Evolutionary conservation across 768 basidiomycete species (phyloP).

Genomic region (Tylopilus felleus): DNA sequence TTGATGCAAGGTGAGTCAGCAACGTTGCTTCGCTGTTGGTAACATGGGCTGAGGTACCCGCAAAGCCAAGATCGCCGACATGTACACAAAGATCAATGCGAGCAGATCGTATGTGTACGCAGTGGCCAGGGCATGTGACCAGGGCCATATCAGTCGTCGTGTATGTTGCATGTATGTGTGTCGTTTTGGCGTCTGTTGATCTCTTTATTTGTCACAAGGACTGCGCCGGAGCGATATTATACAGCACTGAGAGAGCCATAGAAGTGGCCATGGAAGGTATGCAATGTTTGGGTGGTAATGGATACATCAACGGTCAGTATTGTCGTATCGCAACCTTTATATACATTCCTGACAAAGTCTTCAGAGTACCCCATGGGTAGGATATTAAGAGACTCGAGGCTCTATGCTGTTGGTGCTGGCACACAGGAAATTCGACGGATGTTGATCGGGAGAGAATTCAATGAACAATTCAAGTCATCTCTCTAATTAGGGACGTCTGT

Average conservation of each 20-base stretch:
- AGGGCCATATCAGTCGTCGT: conserved; percentile 69
- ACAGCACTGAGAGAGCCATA: conserved; percentile 88
- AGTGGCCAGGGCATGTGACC: conserved; percentile 86
- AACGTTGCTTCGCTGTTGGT: not conserved
- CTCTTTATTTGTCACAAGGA: conserved; percentile 53
- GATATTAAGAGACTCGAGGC: conserved; percentile 78
- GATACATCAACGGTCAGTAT: conserved; percentile 83
- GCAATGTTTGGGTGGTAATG: conserved; percentile 94
- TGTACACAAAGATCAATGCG: conserved; percentile 91
- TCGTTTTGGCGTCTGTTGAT: not conserved
- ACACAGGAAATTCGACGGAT: conserved; percentile 94
- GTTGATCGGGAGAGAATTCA: conserved; percentile 93
- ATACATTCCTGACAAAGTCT: not conserved
- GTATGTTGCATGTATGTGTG: conserved; percentile 40
- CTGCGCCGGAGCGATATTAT: conserved; percentile 92
- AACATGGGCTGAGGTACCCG: not conserved
- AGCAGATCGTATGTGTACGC: conserved; percentile 91
- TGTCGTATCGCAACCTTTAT: not conserved
- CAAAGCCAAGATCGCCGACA: conserved; percentile 80
- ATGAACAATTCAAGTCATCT: conserved; percentile 51
- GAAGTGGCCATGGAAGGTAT: conserved; percentile 89
- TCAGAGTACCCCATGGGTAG: conserved; percentile 89
- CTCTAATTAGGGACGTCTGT: not conserved
- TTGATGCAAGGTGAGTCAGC: conserved; percentile 79
- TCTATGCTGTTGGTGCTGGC: conserved; percentile 95